Conservation (phyloP, 257 asterid species). For the Rauvolfia tetraphylla region DNA sequence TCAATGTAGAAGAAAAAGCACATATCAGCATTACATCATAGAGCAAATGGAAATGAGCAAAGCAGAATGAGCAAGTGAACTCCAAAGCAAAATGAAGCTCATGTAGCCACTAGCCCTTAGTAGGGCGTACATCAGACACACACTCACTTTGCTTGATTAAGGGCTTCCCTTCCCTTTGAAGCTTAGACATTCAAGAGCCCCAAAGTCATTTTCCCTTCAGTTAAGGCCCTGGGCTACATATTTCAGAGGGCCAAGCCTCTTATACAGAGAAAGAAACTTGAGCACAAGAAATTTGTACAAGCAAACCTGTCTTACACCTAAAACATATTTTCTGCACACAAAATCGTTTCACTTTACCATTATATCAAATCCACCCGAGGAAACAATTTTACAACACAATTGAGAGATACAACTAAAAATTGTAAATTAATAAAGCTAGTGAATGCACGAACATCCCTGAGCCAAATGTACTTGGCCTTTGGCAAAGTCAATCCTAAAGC, state of each 20-base stretch:
- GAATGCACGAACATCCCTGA: neutral
- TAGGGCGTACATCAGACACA: neutral
- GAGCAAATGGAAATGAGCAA: neutral
- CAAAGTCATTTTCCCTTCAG: neutral
- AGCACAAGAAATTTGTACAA: too few relatives aligned
- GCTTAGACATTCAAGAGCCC: neutral
- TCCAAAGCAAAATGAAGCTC: neutral
- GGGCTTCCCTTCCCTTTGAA: neutral
- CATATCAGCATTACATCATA: neutral
- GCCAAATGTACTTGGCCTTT: neutral
- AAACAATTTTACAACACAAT: neutral
- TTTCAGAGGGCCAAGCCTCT: too few relatives aligned
- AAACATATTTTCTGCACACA: neutral
- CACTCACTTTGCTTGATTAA: neutral
- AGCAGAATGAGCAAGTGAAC: neutral
- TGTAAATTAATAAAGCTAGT: neutral
- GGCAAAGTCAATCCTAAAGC: neutral
- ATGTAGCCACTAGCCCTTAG: too few relatives aligned
- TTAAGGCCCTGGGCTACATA: neutral
- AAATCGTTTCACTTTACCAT: neutral
- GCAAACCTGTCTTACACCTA: neutral
- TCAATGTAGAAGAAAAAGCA: neutral
- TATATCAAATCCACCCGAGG: neutral
- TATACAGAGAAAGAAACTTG: too few relatives aligned
- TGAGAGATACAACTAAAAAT: neutral